phyloP scores from a whole-genome alignment of 1,139 yeast species.

The Hansenula sp. region DNA sequence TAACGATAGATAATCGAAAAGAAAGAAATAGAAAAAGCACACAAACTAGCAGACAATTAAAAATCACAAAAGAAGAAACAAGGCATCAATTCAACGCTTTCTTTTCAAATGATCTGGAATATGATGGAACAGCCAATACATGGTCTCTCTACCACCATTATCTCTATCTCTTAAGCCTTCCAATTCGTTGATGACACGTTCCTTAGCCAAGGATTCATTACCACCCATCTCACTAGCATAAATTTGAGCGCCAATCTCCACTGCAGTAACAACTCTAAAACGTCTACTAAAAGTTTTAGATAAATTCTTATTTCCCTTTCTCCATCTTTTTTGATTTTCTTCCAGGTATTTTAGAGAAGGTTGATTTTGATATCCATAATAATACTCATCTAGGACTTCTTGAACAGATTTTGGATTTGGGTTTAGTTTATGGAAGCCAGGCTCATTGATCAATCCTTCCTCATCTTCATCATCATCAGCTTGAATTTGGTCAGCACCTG shows the following conservation, averaged over 20 bases:
- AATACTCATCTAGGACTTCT: constrained; percentile 23
- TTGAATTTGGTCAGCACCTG: neutral
- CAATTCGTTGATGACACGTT: constrained; percentile 17
- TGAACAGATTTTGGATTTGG: constrained; percentile 21
- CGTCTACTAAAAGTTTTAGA: constrained; percentile 24
- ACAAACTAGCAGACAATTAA: neutral
- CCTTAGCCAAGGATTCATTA: constrained; percentile 18
- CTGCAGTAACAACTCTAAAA: constrained; percentile 21
- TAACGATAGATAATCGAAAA: neutral
- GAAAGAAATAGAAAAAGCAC: neutral
- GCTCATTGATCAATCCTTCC: neutral
- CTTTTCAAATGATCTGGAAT: constrained; percentile 23
- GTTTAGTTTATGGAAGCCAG: constrained; percentile 14
- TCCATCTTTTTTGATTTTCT: constrained; percentile 23
- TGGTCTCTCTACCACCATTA: constrained; percentile 24
- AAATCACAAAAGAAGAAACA: neutral
- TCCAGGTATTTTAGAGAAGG: constrained; percentile 23
- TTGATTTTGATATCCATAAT: constrained; percentile 22
- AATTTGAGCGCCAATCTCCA: constrained; percentile 18
- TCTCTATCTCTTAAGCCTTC: constrained; percentile 18
- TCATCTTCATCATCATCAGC: constrained; percentile 1
- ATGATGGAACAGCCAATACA: constrained; percentile 37
- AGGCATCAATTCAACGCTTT: constrained; percentile 1
- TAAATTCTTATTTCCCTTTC: constrained; percentile 22
- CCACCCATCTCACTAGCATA: constrained; percentile 16